phyloP scores from a whole-genome alignment of 495 filamentous ascomycete species.

The Aspergillus taichungensis region DNA sequence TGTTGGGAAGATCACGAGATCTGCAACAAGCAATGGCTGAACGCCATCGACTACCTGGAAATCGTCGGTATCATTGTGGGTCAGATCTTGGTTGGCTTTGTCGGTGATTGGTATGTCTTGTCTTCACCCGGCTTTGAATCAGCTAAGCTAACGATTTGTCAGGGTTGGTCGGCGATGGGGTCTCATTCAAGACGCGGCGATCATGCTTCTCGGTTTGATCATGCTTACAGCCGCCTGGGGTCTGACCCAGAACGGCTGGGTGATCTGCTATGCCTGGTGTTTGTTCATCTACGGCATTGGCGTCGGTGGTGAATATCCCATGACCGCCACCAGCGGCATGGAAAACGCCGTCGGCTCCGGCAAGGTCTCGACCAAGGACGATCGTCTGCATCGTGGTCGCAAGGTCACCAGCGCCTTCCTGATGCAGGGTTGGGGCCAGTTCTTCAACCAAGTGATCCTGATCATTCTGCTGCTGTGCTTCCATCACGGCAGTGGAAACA shows the following conservation, averaged over 20 bases:
- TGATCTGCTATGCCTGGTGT: constrained; percentile 86
- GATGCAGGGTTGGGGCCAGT: constrained; percentile 96
- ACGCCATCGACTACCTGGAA: constrained; percentile 75
- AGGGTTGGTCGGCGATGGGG: constrained; percentile 84
- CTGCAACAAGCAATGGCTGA: constrained; percentile 67
- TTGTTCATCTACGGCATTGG: constrained; percentile 87
- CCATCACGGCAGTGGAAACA: constrained; percentile 61
- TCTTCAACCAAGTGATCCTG: constrained; percentile 78
- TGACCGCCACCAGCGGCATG: constrained; percentile 92
- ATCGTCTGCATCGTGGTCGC: constrained; percentile 85
- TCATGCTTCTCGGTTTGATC: constrained; percentile 83
- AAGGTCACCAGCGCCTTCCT: constrained; percentile 89
- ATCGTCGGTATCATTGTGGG: constrained; percentile 84
- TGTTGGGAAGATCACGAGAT: constrained; percentile 62
- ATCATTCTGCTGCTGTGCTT: constrained; percentile 75
- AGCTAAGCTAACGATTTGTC: not conserved
- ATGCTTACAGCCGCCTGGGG: constrained; percentile 88
- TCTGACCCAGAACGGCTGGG: constrained; percentile 73
- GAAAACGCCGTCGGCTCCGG: constrained; percentile 81
- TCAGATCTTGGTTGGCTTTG: constrained; percentile 64
- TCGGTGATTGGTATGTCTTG: constrained; percentile 43
- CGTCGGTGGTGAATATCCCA: constrained; percentile 87
- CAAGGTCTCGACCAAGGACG: constrained; percentile 76
- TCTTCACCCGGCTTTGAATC: not conserved
- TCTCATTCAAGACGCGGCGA: constrained; percentile 82